Evolutionary conservation across 345 rosid species (phyloP).

Genomic region (Citrus maxima): DNA sequence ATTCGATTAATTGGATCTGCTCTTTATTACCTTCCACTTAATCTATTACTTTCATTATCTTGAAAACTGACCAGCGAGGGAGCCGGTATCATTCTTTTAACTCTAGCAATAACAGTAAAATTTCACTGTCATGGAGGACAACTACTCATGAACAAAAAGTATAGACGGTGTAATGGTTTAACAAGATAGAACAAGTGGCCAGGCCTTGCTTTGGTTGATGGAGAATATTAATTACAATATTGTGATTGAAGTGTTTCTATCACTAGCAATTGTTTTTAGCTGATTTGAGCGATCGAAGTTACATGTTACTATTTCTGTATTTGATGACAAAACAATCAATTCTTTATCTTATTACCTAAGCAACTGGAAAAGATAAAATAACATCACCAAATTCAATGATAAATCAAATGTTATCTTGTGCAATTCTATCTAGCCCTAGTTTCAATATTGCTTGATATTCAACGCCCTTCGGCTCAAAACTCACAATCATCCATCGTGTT

Average conservation of each 20-base stretch:
- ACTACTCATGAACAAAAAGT: constrained; percentile 12
- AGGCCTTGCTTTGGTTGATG: constrained; percentile 4
- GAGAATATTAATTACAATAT: constrained; percentile 2
- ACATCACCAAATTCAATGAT: background rate
- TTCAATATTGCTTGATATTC: background rate
- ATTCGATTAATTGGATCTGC: no score
- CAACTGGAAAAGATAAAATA: background rate
- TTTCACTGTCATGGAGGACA: constrained; percentile 14
- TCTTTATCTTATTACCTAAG: background rate
- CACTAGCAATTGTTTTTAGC: background rate
- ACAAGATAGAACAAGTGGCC: constrained; percentile 2
- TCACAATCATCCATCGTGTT: background rate
- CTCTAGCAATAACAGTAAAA: background rate
- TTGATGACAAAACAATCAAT: background rate
- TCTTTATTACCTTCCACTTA: background rate
- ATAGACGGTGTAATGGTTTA: background rate
- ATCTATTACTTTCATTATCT: background rate
- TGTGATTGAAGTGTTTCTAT: constrained; percentile 6
- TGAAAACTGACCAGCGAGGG: background rate
- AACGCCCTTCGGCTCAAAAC: background rate
- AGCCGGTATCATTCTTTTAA: background rate
- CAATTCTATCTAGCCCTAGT: background rate
- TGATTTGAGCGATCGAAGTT: background rate
- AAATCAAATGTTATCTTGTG: background rate
- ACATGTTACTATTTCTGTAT: background rate